Percentiles rank a stretch among this genome's conserved stretches.
Evolutionary conservation across 768 basidiomycete species (phyloP).

Genomic region (Mycena epipterygia): DNA sequence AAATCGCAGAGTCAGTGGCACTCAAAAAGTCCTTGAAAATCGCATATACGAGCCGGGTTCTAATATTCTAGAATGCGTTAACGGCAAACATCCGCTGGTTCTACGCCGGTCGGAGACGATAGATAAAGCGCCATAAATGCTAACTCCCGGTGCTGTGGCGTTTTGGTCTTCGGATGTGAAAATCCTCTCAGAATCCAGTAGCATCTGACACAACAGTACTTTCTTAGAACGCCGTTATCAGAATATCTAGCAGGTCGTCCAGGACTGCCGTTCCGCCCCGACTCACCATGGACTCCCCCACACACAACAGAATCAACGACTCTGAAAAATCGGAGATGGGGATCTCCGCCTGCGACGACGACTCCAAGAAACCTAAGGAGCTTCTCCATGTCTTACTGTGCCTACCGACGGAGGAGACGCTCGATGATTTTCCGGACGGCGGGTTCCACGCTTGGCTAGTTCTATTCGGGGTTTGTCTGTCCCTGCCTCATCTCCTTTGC

Average conservation of each 20-base stretch:
- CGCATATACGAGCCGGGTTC: not conserved
- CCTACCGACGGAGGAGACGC: not conserved
- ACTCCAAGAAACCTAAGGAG: not conserved
- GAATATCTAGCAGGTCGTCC: slow-evolving; percentile 1
- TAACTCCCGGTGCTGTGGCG: slow-evolving; percentile 3
- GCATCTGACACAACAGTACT: not conserved
- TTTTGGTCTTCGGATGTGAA: slow-evolving; percentile 2
- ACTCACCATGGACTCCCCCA: not conserved
- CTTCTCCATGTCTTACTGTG: slow-evolving; percentile 5
- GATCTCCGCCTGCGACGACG: not conserved
- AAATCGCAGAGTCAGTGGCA: slow-evolving; percentile 3
- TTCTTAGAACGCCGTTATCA: not conserved
- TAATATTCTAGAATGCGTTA: not conserved
- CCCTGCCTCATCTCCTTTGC: not conserved
- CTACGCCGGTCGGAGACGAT: not conserved
- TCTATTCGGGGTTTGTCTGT: not conserved
- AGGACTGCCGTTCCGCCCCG: not conserved
- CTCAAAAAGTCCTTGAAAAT: not conserved
- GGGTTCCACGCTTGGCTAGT: slow-evolving; percentile 4
- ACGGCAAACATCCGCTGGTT: not conserved
- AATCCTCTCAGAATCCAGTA: not conserved
- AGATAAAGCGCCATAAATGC: slow-evolving; percentile 2
- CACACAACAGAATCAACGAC: not conserved
- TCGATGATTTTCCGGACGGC: slow-evolving; percentile 3
- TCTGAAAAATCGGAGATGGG: slow-evolving; percentile 1